Conservation (phyloP, 768 basidiomycete species). For the Suillus ampliporus region DNA sequence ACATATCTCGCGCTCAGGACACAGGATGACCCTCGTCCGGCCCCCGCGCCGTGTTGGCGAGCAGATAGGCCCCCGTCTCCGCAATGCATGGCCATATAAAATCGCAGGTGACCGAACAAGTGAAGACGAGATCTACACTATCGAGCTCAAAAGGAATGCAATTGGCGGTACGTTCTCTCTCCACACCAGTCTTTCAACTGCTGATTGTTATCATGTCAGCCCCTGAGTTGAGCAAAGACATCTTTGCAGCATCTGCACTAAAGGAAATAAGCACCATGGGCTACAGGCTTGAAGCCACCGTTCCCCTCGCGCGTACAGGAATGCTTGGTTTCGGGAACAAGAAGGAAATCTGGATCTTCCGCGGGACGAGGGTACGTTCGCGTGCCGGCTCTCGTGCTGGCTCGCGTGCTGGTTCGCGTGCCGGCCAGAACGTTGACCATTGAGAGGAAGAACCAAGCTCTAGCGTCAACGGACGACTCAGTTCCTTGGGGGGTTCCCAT, state of each 20-base stretch:
- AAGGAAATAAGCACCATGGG: constrained; percentile 61
- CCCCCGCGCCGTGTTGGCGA: constrained; percentile 46
- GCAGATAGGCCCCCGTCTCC: constrained; percentile 45
- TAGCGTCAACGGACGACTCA: neutral
- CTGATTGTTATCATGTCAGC: constrained; percentile 30
- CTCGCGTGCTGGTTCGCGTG: constrained; percentile 22
- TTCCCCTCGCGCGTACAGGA: constrained; percentile 57
- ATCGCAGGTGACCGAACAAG: constrained; percentile 48
- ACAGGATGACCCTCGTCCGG: constrained; percentile 53
- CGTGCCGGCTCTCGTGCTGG: constrained; percentile 35
- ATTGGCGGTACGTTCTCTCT: constrained; percentile 35
- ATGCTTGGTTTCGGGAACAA: constrained; percentile 46
- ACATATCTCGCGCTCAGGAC: constrained; percentile 65
- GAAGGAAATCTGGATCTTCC: constrained; percentile 72
- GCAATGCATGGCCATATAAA: constrained; percentile 47
- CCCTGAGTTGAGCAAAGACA: constrained; percentile 52
- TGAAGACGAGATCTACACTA: constrained; percentile 56
- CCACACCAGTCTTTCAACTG: neutral
- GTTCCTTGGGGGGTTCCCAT: neutral
- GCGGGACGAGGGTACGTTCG: constrained; percentile 41
- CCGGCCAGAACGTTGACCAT: constrained; percentile 1
- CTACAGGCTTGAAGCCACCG: constrained; percentile 67
- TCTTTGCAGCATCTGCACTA: constrained; percentile 67
- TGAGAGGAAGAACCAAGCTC: neutral
- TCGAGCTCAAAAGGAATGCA: constrained; percentile 56